Base-by-base conservation (phyloP, 1,284 basidiomycete genomes). In the Heterobasidion annosum region DNA sequence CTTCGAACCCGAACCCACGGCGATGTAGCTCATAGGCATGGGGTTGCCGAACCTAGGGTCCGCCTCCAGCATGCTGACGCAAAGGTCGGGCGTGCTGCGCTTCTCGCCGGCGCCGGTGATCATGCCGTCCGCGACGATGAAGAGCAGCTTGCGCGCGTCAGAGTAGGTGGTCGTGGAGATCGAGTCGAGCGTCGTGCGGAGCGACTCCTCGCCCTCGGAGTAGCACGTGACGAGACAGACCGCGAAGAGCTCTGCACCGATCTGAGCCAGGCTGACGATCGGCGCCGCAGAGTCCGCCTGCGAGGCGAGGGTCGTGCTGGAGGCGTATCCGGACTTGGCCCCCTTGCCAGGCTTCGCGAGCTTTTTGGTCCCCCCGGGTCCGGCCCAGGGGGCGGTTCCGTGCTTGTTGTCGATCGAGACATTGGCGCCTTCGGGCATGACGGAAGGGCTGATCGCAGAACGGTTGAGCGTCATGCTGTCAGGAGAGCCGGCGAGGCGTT, bases 121-220 rank as follows among this genome's bases (percentile, higher is more conserved):
- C 93, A 99, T 98, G 5, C 97, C 97, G 69, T 99, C 97, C 40
- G 95, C 96, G 8, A 99, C 88, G 55, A 99, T 78, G 67, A 98
- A 97, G 44, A 99, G 71, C 18, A 99, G 76, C 69, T 99, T 99
- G 54, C 95, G 79, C 42, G 81, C 75, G 70, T 98, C 95, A 8
- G 93, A 91, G 70, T 98, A 99, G 3, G 82, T 87, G 0, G 95
- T 98, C 45, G 73, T 73, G 0, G 93, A 91, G 56, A 99, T 93
- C 6, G 93, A 91, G 67, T 98, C 94, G 55, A 98, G 79, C 0
- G 97, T 99, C 2, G 87, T 90, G 50, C 91, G 79, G 61, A 99
- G 78, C 0, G 92, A 93, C 44, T 94, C 93, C 68, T 93, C 89
- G 54, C 93, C 94, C 71, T 99, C 97, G 0, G 94, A 98, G 67